Percentiles rank a stretch among this genome's conserved stretches.
Conservation (phyloP, 257 asterid species). For the Lithospermum erythrorhizon region DNA sequence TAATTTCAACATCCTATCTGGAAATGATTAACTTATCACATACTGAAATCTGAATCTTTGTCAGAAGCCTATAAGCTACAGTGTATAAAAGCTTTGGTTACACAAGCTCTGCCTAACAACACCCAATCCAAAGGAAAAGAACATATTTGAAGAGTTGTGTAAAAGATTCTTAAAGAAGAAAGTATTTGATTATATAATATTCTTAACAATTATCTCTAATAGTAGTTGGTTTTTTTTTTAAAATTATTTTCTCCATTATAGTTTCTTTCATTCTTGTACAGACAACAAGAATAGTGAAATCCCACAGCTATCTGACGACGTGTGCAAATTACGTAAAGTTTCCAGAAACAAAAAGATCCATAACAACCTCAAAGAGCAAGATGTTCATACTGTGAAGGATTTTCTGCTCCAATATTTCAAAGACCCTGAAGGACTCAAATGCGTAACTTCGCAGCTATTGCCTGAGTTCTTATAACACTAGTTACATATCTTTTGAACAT, state of each 20-base stretch:
- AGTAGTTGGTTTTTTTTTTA: too few relatives aligned
- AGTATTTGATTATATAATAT: neutral
- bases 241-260: neutral
- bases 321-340: slow-evolving; percentile 6
- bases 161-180: neutral
- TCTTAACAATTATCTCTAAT: too few relatives aligned
- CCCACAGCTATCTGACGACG: slow-evolving; percentile 8
- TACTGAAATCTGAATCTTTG: too few relatives aligned
- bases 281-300: neutral
- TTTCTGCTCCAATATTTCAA: slow-evolving; percentile 4
- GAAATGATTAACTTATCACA: too few relatives aligned
- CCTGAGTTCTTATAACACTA: neutral
- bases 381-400: slow-evolving; percentile 10
- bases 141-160: too few relatives aligned
- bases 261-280: slow-evolving; percentile 1
- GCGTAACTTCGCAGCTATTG: slow-evolving; percentile 2
- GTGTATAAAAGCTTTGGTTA: too few relatives aligned
- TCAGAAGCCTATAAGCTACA: too few relatives aligned
- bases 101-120: too few relatives aligned
- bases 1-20: too few relatives aligned
- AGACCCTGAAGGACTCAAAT: slow-evolving; percentile 11
- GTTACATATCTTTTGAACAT: neutral
- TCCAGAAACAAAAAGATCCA: neutral
- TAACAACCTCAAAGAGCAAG: slow-evolving; percentile 1
- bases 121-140: too few relatives aligned